These are phyloP conservation scores for Tetrapisispora nanseiensis DNA, from an alignment of 805 yeast genomes.

Conservation along the genomic window DNA sequence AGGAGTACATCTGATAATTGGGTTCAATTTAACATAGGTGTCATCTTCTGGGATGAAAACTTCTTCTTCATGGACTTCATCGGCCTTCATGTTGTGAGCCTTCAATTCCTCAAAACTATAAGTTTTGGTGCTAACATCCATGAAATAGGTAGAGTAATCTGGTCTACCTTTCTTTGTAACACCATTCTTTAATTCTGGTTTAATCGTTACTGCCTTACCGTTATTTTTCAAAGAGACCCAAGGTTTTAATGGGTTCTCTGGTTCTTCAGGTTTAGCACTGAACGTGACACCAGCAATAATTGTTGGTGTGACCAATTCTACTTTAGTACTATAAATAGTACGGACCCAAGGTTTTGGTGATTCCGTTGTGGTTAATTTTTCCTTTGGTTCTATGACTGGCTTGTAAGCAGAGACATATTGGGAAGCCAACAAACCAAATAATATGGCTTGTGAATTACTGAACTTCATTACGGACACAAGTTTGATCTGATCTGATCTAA, in stretches of 20 bases:
- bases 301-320: conserved; percentile 61
- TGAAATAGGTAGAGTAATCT: conserved; percentile 66
- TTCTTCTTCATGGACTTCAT: conserved; percentile 48
- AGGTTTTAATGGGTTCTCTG: conserved; percentile 58
- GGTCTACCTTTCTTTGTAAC: conserved; percentile 57
- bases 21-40: conserved; percentile 63
- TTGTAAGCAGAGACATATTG: conserved; percentile 8
- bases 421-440: background rate
- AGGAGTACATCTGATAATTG: conserved; percentile 80
- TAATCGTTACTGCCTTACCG: conserved; percentile 72
- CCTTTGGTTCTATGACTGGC: conserved; percentile 28
- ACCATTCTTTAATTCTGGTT: conserved; percentile 69
- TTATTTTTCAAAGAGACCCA: conserved; percentile 73
- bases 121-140: conserved; percentile 51
- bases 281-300: conserved; percentile 52
- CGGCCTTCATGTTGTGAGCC: conserved; percentile 65
- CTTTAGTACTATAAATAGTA: conserved; percentile 47
- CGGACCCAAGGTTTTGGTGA: conserved; percentile 60
- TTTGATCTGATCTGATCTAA: no score
- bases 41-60: conserved; percentile 54
- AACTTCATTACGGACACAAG: no score
- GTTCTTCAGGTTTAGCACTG: conserved; percentile 35
- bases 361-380: conserved; percentile 31
- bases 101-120: conserved; percentile 53
- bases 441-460: background rate